Evolutionary conservation across 1,284 basidiomycete genomes (phyloP), one percentile per base, ranked within the genome.

Genomic region (Schizophyllum amplum): DNA sequence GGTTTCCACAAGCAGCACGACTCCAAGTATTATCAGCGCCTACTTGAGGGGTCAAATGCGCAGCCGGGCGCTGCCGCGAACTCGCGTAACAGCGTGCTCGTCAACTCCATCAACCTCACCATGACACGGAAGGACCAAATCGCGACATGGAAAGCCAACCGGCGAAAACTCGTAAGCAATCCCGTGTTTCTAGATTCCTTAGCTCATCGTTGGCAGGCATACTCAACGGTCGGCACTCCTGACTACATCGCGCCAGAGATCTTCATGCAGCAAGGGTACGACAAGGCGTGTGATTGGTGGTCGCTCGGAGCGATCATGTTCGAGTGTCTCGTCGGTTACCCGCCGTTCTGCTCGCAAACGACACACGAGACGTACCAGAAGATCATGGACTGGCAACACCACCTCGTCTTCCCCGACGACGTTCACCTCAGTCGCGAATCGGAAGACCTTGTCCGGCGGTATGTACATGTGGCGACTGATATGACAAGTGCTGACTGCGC

Each of bases 231-330:
- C 60, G 96, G 97, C 48, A 99, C 96, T 22, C 97, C 97, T 0
- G 96, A 99, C 72, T 99, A 99, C 72, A 99, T 99, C 65, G 95
- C 97, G 1, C 96, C 96, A 0, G 97, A 99, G 70, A 98, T 99
- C 70, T 99, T 99, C 78, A 72, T 92, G 63, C 93, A 97, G 71
- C 90, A 94, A 69, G 97, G 97, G 5, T 99, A 99, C 68, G 94
- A 93, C 47, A 93, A 97, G 68, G 95, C 97, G 72, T 97, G 94
- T 67, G 95, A 98, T 70, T 98, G 94, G 94, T 98, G 95, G 95
- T 94, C 91, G 7, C 78, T 95, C 22, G 93, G 97, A 4, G 93
- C 94, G 5, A 99, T 99, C 78, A 97, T 95, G 92, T 99, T 98
- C 69, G 97, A 99, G 72, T 98, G 92, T 71, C 77, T 99, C 20